Base-by-base conservation (phyloP, 1,139 yeast genomes). In the Suhomyces bribrorum region DNA sequence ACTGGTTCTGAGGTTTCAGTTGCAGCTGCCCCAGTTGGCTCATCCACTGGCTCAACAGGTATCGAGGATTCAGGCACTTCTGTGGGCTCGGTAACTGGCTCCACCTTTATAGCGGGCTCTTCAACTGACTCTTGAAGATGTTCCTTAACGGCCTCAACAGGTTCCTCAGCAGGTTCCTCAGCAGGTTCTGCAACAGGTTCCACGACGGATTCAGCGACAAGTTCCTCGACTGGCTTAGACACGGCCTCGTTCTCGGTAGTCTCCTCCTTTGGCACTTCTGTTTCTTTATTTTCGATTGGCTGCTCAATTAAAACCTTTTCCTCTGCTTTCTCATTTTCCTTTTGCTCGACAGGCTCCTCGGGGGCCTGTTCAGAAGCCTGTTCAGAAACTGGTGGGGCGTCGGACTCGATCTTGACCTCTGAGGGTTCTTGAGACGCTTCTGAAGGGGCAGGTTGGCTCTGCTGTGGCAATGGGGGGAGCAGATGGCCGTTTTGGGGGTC, bases 151-250 rank as follows among this genome's bases (percentile, higher is more conserved):
- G 34, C 24, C 14, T 34, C 36, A 7, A 26, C 27, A 20, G 23
- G 25, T 32, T 39, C 44, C 17, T 25, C 33, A 13, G 15, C 44
- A 9, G 18, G 41, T 14, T 34, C 45, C 26, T 40, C 38, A 20
- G n/a, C 25, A 7, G 38, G 37, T 24, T 30, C 44, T 31, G 31
- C 32, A 9, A 32, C 29, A 22, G 26, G 30, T 18, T 18, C 22
- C 8, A 18, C n/a, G n/a, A n/a, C n/a, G n/a, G n/a, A n/a, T n/a
- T n/a, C n/a, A n/a, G n/a, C n/a, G n/a, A n/a, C n/a, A n/a, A n/a
- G n/a, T n/a, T n/a, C n/a, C n/a, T n/a, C n/a, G n/a, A n/a, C n/a
- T n/a, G n/a, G n/a, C n/a, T n/a, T n/a, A n/a, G n/a, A n/a, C n/a
- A n/a, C n/a, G n/a, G 11, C 37, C 29, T 27, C 33, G 14, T 26